Percentiles rank a stretch among this genome's conserved stretches.
Conservation (phyloP, 306 rosid species). For the Alnus rubra region DNA sequence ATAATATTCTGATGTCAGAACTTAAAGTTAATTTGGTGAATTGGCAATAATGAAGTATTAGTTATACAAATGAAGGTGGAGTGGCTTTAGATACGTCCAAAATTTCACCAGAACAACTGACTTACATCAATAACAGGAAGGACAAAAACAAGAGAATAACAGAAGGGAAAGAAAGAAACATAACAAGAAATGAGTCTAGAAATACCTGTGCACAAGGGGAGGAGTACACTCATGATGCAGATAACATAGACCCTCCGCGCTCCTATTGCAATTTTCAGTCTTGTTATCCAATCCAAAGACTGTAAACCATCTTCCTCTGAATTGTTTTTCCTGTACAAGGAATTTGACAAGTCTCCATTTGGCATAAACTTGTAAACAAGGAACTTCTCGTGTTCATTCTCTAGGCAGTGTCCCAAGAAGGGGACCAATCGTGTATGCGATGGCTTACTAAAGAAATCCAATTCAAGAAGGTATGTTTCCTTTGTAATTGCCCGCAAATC, state of each 20-base stretch:
- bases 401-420: slow-evolving; percentile 78
- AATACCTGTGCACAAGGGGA: slow-evolving; percentile 88
- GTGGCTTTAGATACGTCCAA: neutral
- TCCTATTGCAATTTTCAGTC: slow-evolving; percentile 92
- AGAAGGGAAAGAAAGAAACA: slow-evolving; percentile 2
- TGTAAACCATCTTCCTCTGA: slow-evolving; percentile 63
- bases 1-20: neutral
- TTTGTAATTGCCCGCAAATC: slow-evolving; percentile 51
- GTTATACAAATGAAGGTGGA: neutral
- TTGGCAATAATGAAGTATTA: neutral
- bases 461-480: slow-evolving; percentile 59
- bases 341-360: slow-evolving; percentile 80
- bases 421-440: slow-evolving; percentile 81
- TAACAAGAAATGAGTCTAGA: slow-evolving; percentile 18
- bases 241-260: slow-evolving; percentile 78
- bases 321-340: slow-evolving; percentile 55
- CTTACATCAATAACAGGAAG: neutral
- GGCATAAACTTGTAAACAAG: slow-evolving; percentile 78
- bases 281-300: slow-evolving; percentile 98
- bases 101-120: neutral
- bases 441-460: slow-evolving; percentile 76
- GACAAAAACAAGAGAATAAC: neutral
- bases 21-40: neutral
- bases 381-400: slow-evolving; percentile 81
- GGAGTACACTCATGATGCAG: slow-evolving; percentile 90